Percentiles rank a stretch among this genome's conserved stretches.
These are phyloP conservation scores for Plasmodium adleri DNA, from an alignment of 169 alveolate genomes.

Conservation along the genomic window DNA sequence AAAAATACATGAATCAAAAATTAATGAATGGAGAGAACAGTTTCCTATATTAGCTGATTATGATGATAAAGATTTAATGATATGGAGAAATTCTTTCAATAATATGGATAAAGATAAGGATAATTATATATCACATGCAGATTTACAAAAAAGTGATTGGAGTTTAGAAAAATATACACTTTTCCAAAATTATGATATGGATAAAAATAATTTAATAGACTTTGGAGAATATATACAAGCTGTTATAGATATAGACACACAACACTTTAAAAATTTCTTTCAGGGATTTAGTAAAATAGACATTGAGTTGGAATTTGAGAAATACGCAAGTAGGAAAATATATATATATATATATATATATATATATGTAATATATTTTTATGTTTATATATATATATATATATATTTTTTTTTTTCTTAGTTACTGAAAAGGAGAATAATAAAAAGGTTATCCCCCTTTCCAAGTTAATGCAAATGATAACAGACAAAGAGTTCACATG, in stretches of 20 bases:
- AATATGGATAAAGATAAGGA: slow-evolving; percentile 79
- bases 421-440: slow-evolving; percentile 74
- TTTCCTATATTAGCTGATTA: slow-evolving; percentile 48
- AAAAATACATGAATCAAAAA: slow-evolving; percentile 73
- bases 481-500: slow-evolving; percentile 76
- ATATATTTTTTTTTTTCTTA: background rate
- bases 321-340: slow-evolving; percentile 77
- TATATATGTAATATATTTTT: background rate
- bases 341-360: background rate
- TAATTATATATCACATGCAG: slow-evolving; percentile 81
- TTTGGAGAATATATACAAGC: slow-evolving; percentile 84
- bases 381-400: background rate
- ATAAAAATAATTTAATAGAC: slow-evolving; percentile 80
- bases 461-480: slow-evolving; percentile 72
- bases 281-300: slow-evolving; percentile 81
- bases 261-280: slow-evolving; percentile 76
- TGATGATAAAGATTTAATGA: slow-evolving; percentile 67
- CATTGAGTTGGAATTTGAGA: slow-evolving; percentile 81
- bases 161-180: slow-evolving; percentile 69
- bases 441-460: slow-evolving; percentile 68
- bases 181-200: slow-evolving; percentile 79
- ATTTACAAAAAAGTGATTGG: slow-evolving; percentile 80
- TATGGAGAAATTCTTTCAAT: slow-evolving; percentile 79
- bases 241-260: slow-evolving; percentile 79
- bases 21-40: slow-evolving; percentile 75